Base-by-base conservation (phyloP, 495 filamentous ascomycete genomes). In the Friedmanniomyces simplex region DNA sequence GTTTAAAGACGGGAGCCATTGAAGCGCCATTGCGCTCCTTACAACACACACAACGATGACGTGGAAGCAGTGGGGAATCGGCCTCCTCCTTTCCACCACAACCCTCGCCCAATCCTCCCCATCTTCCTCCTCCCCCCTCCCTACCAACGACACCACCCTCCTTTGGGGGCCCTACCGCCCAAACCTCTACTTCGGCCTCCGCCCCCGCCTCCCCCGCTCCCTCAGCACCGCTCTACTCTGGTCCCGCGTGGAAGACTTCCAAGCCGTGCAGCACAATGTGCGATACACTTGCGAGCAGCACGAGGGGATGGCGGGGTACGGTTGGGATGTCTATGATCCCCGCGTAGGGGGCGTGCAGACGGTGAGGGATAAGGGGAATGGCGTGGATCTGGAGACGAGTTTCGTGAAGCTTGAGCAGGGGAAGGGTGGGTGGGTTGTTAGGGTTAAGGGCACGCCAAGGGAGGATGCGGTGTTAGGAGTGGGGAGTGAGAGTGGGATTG, bases 141-240 rank as follows among this genome's bases (percentile, higher is more conserved):
- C 28, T 10, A 32, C 28, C 3, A 32, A 32, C 56, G 59, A 63
- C 56, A 41, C 39, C 37, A 43, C 34, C 59, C 76, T 98, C 59
- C 74, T 96, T 81, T 98, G 93, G 93, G 94, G 94, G 5, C 89
- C 93, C 22, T 98, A 97, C 72, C 80, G 88, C 24, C 89, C 93
- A 4, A 96, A 96, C 63, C 74, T 98, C 24, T 98, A 98, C 73
- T 97, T 98, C 74, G 93, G 93, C 2, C 80, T 96, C 34, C 79
- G 89, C 10, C 90, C 93, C 53, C 81, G 90, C 43, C 82, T 97
- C 63, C 86, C 91, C 1, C 86, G 89, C 65, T 90, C 89, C 66
- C 70, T 98, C 55, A 79, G 83, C 69, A 82, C 87, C 1, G 91
- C 87, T 22, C 76, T 97, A 68, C 77, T 97, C 77, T 98, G 94